Percentiles rank a stretch among this genome's conserved stretches.
phyloP scores from a whole-genome alignment of 148 eudicot species.

The Silene conica region DNA sequence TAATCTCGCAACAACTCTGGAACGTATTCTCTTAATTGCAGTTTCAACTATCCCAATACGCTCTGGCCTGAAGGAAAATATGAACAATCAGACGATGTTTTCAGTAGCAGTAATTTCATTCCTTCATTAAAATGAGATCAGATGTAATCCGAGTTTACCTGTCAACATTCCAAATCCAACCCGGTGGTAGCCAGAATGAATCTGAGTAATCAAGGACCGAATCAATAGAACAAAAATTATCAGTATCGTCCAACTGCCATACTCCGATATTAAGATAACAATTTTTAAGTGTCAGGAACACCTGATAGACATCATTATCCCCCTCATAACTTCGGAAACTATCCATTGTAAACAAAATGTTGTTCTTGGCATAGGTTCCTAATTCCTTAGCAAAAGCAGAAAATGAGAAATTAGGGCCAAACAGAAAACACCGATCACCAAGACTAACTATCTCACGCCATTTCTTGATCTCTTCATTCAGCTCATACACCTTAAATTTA shows the following conservation, averaged over 20 bases:
- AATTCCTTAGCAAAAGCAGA: conserved; percentile 5
- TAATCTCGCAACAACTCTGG: too few species aligned
- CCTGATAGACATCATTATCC: background rate
- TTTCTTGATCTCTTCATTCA: background rate
- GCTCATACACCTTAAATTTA: conserved; percentile 10
- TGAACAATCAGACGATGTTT: too few species aligned
- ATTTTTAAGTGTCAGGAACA: background rate
- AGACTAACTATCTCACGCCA: conserved; percentile 13
- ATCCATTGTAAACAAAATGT: background rate
- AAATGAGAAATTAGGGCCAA: conserved; percentile 18
- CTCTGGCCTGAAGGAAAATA: too few species aligned
- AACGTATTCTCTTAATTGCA: too few species aligned
- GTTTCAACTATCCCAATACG: too few species aligned
- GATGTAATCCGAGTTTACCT: too few species aligned
- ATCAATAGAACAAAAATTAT: background rate
- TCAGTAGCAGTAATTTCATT: too few species aligned
- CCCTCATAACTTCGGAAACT: conserved; percentile 5
- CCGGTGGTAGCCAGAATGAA: conserved; percentile 17
- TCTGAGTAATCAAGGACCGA: background rate
- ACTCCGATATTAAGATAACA: background rate
- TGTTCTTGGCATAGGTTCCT: background rate
- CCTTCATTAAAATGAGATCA: too few species aligned
- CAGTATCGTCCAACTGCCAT: conserved; percentile 7
- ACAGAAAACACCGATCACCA: conserved; percentile 15
- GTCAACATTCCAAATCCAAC: conserved; percentile 19